A percentile compares a stretch with the other conserved stretches of the same genome.
Evolutionary conservation across 2,329 filamentous ascomycete species (phyloP).

Genomic region (Ascochyta lentis): DNA sequence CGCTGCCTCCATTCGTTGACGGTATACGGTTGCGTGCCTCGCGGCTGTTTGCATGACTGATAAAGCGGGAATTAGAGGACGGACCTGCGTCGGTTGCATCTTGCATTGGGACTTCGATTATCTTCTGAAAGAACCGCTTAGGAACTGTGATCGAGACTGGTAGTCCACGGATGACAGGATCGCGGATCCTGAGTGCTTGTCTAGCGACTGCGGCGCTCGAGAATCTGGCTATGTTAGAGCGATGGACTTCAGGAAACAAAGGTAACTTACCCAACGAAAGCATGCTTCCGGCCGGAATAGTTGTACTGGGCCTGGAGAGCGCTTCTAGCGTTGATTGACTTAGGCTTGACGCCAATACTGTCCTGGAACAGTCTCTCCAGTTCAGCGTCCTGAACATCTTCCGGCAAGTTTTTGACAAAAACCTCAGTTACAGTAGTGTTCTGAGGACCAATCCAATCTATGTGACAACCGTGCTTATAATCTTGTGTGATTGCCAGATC

Average conservation of each 20-base stretch:
- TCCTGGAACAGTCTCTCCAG: conserved; percentile 28
- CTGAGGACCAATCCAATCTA: conserved; percentile 40
- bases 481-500: conserved; percentile 31
- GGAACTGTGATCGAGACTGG: conserved; percentile 28
- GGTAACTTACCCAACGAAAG: conserved; percentile 29
- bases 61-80: conserved; percentile 2
- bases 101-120: background rate
- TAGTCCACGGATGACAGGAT: conserved; percentile 18
- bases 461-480: conserved; percentile 28
- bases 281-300: conserved; percentile 15
- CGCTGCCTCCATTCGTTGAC: conserved; percentile 1
- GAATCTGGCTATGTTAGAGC: conserved; percentile 27
- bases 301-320: conserved; percentile 6
- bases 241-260: background rate
- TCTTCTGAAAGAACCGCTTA: conserved; percentile 28
- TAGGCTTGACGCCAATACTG: conserved; percentile 15
- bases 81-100: background rate
- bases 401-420: conserved; percentile 34
- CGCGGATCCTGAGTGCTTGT: conserved; percentile 18
- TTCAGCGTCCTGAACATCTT: conserved; percentile 19
- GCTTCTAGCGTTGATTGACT: background rate
- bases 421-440: conserved; percentile 38
- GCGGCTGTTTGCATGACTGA: background rate
- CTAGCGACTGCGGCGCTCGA: conserved; percentile 19
- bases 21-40: background rate